These are phyloP conservation scores for Coniella lustricola DNA, from an alignment of 2,329 filamentous ascomycete species.

Conservation along the genomic window DNA sequence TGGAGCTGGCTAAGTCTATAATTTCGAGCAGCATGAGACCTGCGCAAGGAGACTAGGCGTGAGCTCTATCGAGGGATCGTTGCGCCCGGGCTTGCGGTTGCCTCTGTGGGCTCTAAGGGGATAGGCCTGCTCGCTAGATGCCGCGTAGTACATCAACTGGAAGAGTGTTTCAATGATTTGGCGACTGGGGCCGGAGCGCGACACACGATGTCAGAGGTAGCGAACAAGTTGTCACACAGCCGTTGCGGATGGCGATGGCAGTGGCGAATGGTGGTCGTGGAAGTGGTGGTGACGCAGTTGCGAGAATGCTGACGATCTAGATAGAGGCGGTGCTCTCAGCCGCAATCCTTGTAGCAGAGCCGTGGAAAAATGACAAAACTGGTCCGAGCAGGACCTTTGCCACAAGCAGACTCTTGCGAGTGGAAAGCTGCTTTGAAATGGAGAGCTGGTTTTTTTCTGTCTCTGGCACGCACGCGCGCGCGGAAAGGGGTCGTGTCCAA, in stretches of 20 bases:
- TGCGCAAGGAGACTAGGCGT: not conserved
- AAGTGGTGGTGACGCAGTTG: too few species aligned
- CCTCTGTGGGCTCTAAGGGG: not conserved
- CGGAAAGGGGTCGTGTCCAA: not conserved
- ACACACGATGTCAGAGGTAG: conserved; percentile 8
- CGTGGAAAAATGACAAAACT: too few species aligned
- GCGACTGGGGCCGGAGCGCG: not conserved
- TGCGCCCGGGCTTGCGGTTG: not conserved
- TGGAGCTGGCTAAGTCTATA: conserved; percentile 4
- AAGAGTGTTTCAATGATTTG: conserved; percentile 10
- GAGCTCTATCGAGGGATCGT: not conserved
- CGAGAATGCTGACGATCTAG: too few species aligned
- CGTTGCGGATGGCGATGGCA: conserved; percentile 2
- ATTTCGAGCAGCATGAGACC: conserved; percentile 2
- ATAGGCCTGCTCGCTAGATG: not conserved
- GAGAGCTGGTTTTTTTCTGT: too few species aligned
- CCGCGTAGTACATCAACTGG: conserved; percentile 1
- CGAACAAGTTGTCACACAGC: not conserved
- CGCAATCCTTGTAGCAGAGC: too few species aligned
- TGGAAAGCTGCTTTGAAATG: too few species aligned
- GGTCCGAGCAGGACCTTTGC: too few species aligned
- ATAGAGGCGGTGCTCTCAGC: too few species aligned
- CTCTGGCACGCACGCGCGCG: too few species aligned
- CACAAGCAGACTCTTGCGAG: too few species aligned
- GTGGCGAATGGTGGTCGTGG: conserved; percentile 3